Base-by-base conservation (phyloP, 2,329 filamentous ascomycete species). In the Rutstroemia sp. region DNA sequence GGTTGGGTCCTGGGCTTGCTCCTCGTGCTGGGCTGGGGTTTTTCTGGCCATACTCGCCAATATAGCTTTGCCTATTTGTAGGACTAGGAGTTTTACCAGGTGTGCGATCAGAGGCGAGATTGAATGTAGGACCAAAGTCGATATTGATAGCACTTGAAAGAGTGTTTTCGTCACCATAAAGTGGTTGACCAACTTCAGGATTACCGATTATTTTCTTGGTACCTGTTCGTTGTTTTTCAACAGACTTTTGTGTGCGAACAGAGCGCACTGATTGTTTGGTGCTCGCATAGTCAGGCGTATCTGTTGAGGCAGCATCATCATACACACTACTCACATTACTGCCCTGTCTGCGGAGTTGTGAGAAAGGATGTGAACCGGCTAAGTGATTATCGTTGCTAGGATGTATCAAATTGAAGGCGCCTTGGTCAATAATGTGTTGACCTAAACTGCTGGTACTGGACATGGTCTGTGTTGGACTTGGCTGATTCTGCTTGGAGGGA, bases 61-160 rank as follows among this genome's bases (percentile, higher is more conserved):
- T 56, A 54, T 61, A 63, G 30, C 52, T 52, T 48, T 63, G 60
- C 3, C 90, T 94, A 5, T 85, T 89, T 0, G 92, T 92, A 71
- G 66, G 65, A 58, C 62, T 67, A 21, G 58, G 63, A 47, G 58
- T 54, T 58, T 61, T 58, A 4, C 57, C 34, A 14, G 66, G 63
- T 54, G 61, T 65, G 23, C 57, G 62, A 45, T 56, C 57, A 6
- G 65, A 59, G 47, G 65, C 59, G 46, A 65, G 62, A 58, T 87
- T 86, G 64, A 89, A 74, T 0, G 92, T 96, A 5, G 86, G 90
- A 0, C 92, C 92, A 72, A 96, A 96, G 70, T 96, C 86, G 60
- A 96, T 81, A 4, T 79, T 74, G 59, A 95, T 83, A 34, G 58
- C 60, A 27, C 51, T 52, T 25, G 61, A 52, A n/a, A 47, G 54